Base-by-base conservation (phyloP, 164 flowering plant species). In the Vitis riparia region DNA sequence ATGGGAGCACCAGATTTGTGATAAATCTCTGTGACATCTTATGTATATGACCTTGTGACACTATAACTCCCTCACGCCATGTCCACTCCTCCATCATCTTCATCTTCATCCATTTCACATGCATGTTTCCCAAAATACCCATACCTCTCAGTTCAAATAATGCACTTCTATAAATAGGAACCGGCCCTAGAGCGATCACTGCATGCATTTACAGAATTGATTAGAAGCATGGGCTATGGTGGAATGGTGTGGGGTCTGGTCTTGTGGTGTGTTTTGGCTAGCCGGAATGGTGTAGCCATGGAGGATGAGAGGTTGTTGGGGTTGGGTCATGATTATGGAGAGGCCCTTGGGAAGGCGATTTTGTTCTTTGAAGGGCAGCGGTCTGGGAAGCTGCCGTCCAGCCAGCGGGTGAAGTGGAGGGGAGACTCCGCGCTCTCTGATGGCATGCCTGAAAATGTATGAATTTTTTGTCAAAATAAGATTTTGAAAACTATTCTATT, bases 291-390 rank as follows among this genome's bases (percentile, higher is more conserved):
- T 17, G 14, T 66, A 69, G 74, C 70, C 19, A 16, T 6, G 50
- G 78, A 49, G 61, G 55, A 37, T 3, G 72, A 15, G 27, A 15
- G 14, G 19, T 13, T 12, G 12, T 47, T 64, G 8, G 59, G 67
- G 66, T 5, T 76, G 9, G 57, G 44, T 60, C 66, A 71, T 50
- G 75, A 83, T 70, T 90, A 90, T 65, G 29, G 27, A 44, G 88
- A 80, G 64, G 92, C 91, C 1, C 77, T 90, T 6, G 77, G 53
- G 30, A 90, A 90, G 68, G 77, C 96, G 0, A 82, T 90, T 57
- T 56, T 88, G 61, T 90, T 88, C 75, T 88, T 88, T 16, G 91
- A 90, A 78, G 96, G 91, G 7, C 96, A 90, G 63, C 83, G 93
- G 0, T 90, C 96, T 0, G 96, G 96, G 11, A 81, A 81, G 73